A percentile compares a stretch with the other conserved stretches of the same genome.
These are phyloP conservation scores for Paraphoma sp. DNA, from an alignment of 2,329 filamentous ascomycete species.

Conservation along the genomic window DNA sequence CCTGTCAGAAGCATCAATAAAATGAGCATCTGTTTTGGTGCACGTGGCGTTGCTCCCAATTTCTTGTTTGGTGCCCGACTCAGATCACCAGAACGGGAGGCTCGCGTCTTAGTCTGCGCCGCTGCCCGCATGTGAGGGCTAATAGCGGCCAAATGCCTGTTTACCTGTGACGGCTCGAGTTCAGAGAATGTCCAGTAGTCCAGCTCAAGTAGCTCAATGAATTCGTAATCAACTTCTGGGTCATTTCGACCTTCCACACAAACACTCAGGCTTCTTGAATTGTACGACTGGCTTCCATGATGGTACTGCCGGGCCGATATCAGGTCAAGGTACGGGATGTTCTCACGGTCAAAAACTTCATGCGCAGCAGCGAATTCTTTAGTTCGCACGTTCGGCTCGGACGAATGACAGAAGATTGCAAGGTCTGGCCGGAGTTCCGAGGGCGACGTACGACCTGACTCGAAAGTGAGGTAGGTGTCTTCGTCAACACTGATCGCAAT, in stretches of 20 bases:
- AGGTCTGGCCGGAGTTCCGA: slow-evolving; percentile 32
- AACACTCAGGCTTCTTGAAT: slow-evolving; percentile 31
- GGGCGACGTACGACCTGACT: slow-evolving; percentile 7
- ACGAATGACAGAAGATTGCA: slow-evolving; percentile 39
- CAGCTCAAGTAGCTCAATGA: slow-evolving; percentile 41
- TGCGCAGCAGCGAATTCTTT: slow-evolving; percentile 30
- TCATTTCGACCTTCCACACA: slow-evolving; percentile 39
- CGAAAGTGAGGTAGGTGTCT: slow-evolving; percentile 31
- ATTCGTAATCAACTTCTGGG: slow-evolving; percentile 26
- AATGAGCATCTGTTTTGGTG: slow-evolving; percentile 7
- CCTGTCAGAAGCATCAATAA: slow-evolving; percentile 21
- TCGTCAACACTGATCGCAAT: slow-evolving; percentile 30
- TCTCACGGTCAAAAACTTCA: slow-evolving; percentile 26
- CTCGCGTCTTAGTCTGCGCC: slow-evolving; percentile 2
- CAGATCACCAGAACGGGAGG: slow-evolving; percentile 7
- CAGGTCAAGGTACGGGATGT: slow-evolving; percentile 41
- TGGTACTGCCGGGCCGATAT: slow-evolving; percentile 36
- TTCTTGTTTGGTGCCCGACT: slow-evolving; percentile 14
- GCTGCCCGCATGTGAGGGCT: slow-evolving; percentile 27
- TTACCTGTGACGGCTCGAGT: slow-evolving; percentile 45
- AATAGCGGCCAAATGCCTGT: slow-evolving; percentile 46
- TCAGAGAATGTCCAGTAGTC: slow-evolving; percentile 41
- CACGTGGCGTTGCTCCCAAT: not conserved
- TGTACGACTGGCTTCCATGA: slow-evolving; percentile 23
- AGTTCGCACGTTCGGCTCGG: slow-evolving; percentile 9